Base-by-base conservation (phyloP, 1,284 basidiomycete genomes). In the Tilletiopsis washingtonensis region DNA sequence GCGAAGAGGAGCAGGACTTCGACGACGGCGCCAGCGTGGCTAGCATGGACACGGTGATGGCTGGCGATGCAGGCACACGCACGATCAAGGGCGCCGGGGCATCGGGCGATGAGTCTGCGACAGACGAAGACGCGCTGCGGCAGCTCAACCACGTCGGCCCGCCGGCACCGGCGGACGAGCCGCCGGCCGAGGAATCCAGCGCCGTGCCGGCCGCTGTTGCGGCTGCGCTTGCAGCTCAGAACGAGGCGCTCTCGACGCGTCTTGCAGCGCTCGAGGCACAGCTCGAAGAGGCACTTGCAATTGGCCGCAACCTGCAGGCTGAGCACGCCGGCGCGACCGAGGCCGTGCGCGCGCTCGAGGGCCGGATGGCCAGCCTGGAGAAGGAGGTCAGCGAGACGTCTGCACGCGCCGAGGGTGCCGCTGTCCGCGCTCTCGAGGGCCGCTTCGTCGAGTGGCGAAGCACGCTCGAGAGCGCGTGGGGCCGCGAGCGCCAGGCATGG, bases 251-350 rank as follows among this genome's bases (percentile, higher is more conserved):
- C 3, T 77, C 80, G 2, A 77, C 79, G n/a, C 84, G 86, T 7
- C 78, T 96, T 23, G 78, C 82, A 17, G 76, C 79, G 0, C 80
- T 94, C 3, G 80, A 85, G 0, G 76, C 77, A 17, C 86, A 90
- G 69, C 82, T 96, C 41, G 82, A 85, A 52, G 81, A 82, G 15
- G 85, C 89, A 0, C 77, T 91, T 23, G 80, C 84, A 46, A 76
- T 90, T 51, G 88, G 86, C 15, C 79, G 80, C 5, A 79, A 80
- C 0, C 77, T 94, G 5, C 85, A 89, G 67, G 79, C 78, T 0
- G 87, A 93, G 70, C 89, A 94, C 59, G 75, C 79, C 1, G 80
- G 81, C 21, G 87, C 90, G 1, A 85, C 88, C 64, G 78, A 79
- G 26, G 88, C 86, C 0, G 91, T 96, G 62, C 79, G 79, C 19